phyloP scores from a whole-genome alignment of 2,329 filamentous ascomycete genomes.

The Grosmannia clavigera region DNA sequence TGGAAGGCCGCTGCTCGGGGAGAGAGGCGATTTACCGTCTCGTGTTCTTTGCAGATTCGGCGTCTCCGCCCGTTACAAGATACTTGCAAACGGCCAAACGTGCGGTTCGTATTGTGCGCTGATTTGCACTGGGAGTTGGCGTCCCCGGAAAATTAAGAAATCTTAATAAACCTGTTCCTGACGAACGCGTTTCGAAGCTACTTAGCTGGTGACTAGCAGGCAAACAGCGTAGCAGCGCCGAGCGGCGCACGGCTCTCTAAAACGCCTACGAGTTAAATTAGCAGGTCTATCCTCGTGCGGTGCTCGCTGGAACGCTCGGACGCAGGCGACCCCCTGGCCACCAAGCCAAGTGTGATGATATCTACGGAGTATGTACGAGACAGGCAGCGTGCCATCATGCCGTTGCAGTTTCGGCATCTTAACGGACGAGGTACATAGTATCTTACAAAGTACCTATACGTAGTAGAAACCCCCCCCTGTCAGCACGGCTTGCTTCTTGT shows the following conservation, averaged over 20 bases:
- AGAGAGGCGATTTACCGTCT: neutral
- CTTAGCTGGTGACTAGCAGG: too few species aligned
- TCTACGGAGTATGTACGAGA: neutral
- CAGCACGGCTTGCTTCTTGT: neutral
- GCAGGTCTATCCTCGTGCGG: neutral
- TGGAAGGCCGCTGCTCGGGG: too few species aligned
- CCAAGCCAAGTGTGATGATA: neutral
- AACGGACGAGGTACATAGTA: too few species aligned
- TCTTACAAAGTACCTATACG: too few species aligned
- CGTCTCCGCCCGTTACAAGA: neutral
- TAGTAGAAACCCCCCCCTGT: too few species aligned
- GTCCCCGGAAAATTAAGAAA: too few species aligned
- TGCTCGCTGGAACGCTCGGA: neutral
- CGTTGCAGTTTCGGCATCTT: neutral
- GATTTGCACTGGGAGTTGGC: neutral
- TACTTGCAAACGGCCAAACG: neutral
- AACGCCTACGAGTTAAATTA: neutral
- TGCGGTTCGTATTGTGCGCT: neutral
- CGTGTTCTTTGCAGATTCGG: neutral
- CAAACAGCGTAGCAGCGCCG: neutral
- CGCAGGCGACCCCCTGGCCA: neutral
- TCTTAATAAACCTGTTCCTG: too few species aligned
- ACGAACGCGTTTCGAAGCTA: too few species aligned
- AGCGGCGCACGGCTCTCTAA: neutral
- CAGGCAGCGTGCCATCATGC: neutral